phyloP scores from a whole-genome alignment of 2,329 filamentous ascomycete genomes.

The Nothophaeocryptopus gaeumannii region DNA sequence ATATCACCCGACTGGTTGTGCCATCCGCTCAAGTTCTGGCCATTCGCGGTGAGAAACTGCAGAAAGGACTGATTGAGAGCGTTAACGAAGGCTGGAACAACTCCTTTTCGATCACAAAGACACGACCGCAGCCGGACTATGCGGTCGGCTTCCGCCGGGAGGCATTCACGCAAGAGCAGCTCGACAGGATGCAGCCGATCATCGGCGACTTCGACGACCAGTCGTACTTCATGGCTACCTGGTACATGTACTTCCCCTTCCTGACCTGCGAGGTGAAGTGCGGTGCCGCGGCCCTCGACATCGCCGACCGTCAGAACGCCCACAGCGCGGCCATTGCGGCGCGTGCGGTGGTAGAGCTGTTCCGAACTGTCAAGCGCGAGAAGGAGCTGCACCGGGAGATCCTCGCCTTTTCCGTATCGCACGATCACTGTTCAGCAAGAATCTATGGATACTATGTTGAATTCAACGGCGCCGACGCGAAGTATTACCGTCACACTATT shows the following conservation, averaged over 20 bases:
- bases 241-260: constrained; percentile 27
- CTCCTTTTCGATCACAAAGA: constrained; percentile 14
- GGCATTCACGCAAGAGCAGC: constrained; percentile 19
- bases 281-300: constrained; percentile 19
- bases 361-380: constrained; percentile 36
- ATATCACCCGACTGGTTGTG: constrained; percentile 37
- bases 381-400: constrained; percentile 16
- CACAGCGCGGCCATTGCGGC: constrained; percentile 23
- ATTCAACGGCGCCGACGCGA: constrained; percentile 12
- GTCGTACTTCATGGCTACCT: constrained; percentile 35
- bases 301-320: constrained; percentile 27
- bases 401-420: constrained; percentile 18
- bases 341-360: constrained; percentile 23
- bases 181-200: constrained; percentile 27
- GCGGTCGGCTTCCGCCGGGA: constrained; percentile 17
- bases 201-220: constrained; percentile 17
- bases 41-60: constrained; percentile 28
- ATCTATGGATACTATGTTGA: constrained; percentile 19
- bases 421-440: constrained; percentile 10
- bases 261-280: constrained; percentile 26
- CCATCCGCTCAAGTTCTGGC: constrained; percentile 41
- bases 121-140: constrained; percentile 16
- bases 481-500: constrained; percentile 23
- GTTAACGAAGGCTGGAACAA: constrained; percentile 23
- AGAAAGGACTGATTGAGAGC: constrained; percentile 31